A percentile compares a stretch with the other conserved stretches of the same genome.
These are phyloP conservation scores for Globisporangium carolinianum DNA, from an alignment of 352 stramenopile species.

Conservation along the genomic window DNA sequence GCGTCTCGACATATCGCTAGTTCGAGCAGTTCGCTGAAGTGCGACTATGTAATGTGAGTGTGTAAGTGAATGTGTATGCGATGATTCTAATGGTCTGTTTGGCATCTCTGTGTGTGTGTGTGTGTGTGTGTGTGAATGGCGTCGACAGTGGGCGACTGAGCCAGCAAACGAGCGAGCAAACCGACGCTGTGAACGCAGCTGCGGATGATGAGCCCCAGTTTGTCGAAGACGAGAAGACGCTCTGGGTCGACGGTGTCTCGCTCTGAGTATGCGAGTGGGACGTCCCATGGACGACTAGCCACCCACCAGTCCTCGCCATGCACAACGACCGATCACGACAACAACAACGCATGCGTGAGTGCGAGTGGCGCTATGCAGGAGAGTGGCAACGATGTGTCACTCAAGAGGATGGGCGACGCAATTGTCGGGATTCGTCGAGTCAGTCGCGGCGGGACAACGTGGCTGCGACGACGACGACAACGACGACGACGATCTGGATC, in stretches of 20 bases:
- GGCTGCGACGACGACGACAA: too few species aligned
- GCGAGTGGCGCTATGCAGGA: too few species aligned
- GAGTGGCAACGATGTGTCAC: too few species aligned
- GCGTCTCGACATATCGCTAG: too few species aligned
- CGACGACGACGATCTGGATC: too few species aligned
- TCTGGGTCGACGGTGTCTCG: slow-evolving; percentile 13
- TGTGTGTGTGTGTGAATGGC: neutral
- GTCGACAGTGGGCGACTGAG: neutral
- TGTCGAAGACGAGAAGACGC: slow-evolving; percentile 6
- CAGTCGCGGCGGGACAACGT: too few species aligned
- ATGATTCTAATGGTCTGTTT: neutral
- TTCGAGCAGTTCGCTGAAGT: neutral
- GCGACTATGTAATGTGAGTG: neutral
- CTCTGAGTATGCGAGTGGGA: slow-evolving; percentile 2
- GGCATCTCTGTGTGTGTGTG: neutral
- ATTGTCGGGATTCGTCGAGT: too few species aligned
- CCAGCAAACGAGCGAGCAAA: neutral
- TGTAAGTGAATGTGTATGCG: neutral
- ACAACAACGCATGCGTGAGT: neutral
- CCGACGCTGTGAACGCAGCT: neutral
- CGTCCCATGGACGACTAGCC: neutral
- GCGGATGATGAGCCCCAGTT: neutral
- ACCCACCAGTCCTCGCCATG: neutral
- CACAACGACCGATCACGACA: neutral
- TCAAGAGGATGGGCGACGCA: too few species aligned